Evolutionary conservation across 148 eudicot species (phyloP).

Genomic region (Tetragonia tetragonoides): DNA sequence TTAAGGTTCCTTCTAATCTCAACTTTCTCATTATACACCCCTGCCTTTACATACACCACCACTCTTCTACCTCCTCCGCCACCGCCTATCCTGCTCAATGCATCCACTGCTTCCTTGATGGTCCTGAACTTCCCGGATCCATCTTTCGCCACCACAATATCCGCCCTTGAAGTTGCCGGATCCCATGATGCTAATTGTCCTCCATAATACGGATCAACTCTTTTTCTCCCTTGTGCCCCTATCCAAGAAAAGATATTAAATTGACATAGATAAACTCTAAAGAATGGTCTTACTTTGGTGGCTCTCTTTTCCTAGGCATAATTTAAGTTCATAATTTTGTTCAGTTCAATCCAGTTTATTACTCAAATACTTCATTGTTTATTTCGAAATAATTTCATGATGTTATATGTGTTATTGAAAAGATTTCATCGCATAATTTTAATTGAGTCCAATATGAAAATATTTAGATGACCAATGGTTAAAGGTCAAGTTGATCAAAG

Average conservation of each 20-base stretch:
- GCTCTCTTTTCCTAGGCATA: too few species aligned
- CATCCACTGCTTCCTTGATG: constrained; percentile 52
- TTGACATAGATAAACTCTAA: too few species aligned
- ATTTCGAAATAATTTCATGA: too few species aligned
- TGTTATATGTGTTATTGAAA: too few species aligned
- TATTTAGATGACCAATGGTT: too few species aligned
- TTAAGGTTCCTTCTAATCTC: constrained; percentile 42
- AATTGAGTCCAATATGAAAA: too few species aligned
- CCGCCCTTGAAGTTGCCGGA: constrained; percentile 46
- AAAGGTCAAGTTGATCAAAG: too few species aligned
- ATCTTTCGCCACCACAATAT: constrained; percentile 66
- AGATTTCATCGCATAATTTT: too few species aligned
- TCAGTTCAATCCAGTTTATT: too few species aligned
- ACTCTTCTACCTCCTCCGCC: constrained; percentile 30
- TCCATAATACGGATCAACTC: not conserved
- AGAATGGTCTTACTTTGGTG: too few species aligned
- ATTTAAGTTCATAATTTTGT: too few species aligned
- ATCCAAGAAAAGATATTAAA: not conserved
- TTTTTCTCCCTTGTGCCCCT: constrained; percentile 4
- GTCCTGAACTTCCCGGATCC: constrained; percentile 63
- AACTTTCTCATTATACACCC: constrained; percentile 58
- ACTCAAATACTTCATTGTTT: too few species aligned
- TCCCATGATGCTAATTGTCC: constrained; percentile 53
- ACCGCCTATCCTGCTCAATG: constrained; percentile 24
- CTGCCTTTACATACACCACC: constrained; percentile 63